These are phyloP conservation scores for Komagataea norvegica DNA, from an alignment of 1,139 yeast species.

Conservation along the genomic window DNA sequence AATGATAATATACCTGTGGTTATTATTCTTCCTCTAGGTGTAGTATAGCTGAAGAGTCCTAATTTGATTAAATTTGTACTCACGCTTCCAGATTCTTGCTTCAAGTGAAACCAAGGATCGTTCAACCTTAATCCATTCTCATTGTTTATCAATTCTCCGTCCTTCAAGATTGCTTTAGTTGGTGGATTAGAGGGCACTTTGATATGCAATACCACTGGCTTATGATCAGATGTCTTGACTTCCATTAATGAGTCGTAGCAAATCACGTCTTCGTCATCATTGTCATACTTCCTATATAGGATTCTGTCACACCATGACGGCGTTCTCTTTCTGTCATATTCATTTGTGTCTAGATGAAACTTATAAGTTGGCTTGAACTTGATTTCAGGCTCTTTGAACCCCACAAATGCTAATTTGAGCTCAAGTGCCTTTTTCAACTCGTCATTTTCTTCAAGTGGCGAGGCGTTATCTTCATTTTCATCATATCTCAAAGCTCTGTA, in stretches of 20 bases:
- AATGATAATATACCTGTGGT: neutral
- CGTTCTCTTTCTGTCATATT: constrained; percentile 53
- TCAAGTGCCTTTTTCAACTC: constrained; percentile 49
- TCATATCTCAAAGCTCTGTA: constrained; percentile 42
- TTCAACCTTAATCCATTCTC: neutral
- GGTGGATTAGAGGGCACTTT: constrained; percentile 15
- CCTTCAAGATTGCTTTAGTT: neutral
- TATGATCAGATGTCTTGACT: constrained; percentile 32
- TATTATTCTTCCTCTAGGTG: neutral
- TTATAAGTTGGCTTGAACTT: constrained; percentile 76
- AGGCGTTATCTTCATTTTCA: constrained; percentile 9
- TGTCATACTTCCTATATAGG: constrained; percentile 47
- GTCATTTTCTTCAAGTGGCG: constrained; percentile 36
- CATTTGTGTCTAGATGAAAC: constrained; percentile 44
- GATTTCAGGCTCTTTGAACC: constrained; percentile 60
- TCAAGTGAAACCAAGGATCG: neutral
- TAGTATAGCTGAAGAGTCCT: constrained; percentile 1
- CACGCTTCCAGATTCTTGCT: neutral
- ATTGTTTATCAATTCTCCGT: neutral
- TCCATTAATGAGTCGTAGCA: constrained; percentile 25
- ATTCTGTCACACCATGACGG: constrained; percentile 94
- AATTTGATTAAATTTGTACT: neutral
- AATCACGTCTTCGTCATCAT: constrained; percentile 10
- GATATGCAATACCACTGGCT: constrained; percentile 29
- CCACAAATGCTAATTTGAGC: constrained; percentile 47